phyloP scores from a whole-genome alignment of 805 yeast genomes.

The Starmerella lactis-condensi region DNA sequence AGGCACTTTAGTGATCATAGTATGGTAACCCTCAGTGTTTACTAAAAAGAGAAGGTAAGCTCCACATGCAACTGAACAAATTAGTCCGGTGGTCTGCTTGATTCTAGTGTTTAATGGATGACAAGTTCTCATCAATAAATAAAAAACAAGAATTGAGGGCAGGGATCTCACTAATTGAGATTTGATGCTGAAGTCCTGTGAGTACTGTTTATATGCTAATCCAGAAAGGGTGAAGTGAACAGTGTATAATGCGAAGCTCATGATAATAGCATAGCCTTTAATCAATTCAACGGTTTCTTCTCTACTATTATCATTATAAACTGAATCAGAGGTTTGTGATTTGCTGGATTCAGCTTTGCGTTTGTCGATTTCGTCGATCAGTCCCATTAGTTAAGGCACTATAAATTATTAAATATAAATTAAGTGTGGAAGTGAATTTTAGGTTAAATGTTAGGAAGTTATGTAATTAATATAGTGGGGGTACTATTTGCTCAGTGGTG shows the following conservation, averaged over 20 bases:
- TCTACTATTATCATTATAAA: background rate
- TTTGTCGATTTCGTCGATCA: conserved; percentile 10
- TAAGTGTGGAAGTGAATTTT: background rate
- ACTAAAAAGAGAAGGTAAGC: conserved; percentile 21
- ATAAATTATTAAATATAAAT: background rate
- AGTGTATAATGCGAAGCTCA: conserved; percentile 15
- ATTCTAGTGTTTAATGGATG: conserved; percentile 12
- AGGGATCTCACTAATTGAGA: conserved; percentile 12
- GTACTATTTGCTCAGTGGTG: no score
- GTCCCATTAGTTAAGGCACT: conserved; percentile 2
- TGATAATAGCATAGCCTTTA: conserved; percentile 11
- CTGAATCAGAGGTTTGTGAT: background rate
- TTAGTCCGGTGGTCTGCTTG: conserved; percentile 15
- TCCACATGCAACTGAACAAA: conserved; percentile 19
- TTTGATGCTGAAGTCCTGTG: conserved; percentile 13
- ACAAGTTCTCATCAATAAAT: conserved; percentile 16
- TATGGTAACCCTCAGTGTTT: conserved; percentile 24
- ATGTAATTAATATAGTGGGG: no score
- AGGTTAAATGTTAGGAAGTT: no score
- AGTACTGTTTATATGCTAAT: conserved; percentile 24
- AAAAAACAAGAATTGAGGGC: conserved; percentile 19
- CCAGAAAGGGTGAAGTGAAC: conserved; percentile 23
- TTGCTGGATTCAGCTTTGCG: conserved; percentile 1
- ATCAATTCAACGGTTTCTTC: conserved; percentile 2
- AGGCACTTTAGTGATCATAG: conserved; percentile 25